Conservation (phyloP, 1,284 basidiomycete genomes). For the Sporisorium sorghi region DNA sequence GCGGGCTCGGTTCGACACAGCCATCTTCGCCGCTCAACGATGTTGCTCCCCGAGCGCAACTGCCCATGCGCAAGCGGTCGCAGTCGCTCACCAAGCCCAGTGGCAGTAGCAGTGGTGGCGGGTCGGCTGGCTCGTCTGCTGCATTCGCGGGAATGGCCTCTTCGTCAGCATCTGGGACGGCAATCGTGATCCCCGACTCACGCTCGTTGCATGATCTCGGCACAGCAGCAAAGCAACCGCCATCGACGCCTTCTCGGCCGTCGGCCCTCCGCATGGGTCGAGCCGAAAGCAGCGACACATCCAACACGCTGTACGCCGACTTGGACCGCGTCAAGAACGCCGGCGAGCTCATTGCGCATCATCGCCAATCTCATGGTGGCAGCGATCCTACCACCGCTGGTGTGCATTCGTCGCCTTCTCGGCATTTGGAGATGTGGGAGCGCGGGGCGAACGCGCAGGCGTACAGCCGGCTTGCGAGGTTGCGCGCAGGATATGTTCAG, state of each 20-base stretch:
- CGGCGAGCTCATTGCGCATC: conserved; percentile 33
- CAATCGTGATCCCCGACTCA: conserved; percentile 31
- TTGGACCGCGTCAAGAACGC: neutral
- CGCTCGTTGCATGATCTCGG: conserved; percentile 21
- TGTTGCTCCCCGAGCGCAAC: conserved; percentile 1
- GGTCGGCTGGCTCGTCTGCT: conserved; percentile 1
- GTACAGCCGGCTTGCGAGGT: conserved; percentile 21
- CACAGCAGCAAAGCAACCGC: neutral
- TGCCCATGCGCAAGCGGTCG: conserved; percentile 32
- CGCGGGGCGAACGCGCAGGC: conserved; percentile 26
- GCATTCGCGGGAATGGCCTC: neutral
- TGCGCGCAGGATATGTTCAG: conserved; percentile 32
- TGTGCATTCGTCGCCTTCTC: conserved; percentile 12
- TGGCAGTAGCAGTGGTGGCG: conserved; percentile 1
- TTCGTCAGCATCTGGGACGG: neutral
- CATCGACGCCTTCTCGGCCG: neutral
- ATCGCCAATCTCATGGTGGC: conserved; percentile 49
- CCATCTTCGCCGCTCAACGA: conserved; percentile 20
- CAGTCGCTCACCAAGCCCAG: conserved; percentile 39
- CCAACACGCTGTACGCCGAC: neutral
- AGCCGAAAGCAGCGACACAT: conserved; percentile 16
- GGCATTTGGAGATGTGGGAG: conserved; percentile 38
- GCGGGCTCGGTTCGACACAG: conserved; percentile 17
- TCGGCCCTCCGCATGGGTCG: conserved; percentile 17
- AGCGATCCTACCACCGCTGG: conserved; percentile 47